Conservation (phyloP, 2,329 filamentous ascomycete species). For the Uncinocarpus reesii region DNA sequence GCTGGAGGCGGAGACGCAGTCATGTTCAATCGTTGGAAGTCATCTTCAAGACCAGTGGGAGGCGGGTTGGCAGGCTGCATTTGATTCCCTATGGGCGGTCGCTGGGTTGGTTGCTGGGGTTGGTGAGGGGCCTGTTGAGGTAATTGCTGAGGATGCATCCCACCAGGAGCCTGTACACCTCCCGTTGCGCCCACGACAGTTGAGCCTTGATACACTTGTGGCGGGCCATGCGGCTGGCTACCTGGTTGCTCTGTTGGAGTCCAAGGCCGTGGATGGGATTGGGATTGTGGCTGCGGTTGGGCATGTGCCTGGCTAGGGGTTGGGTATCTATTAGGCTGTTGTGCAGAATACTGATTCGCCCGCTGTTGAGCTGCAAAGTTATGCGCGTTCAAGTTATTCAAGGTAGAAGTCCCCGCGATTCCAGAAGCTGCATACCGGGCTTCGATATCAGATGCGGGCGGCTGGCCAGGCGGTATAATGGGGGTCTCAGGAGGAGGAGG, state of each 20-base stretch:
- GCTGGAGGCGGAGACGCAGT: slow-evolving; percentile 84
- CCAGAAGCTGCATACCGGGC: slow-evolving; percentile 83
- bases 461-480: slow-evolving; percentile 58
- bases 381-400: slow-evolving; percentile 63
- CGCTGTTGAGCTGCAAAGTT: slow-evolving; percentile 74
- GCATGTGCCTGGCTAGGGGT: slow-evolving; percentile 19
- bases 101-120: slow-evolving; percentile 23
- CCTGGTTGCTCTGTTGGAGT: slow-evolving; percentile 88
- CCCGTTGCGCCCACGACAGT: slow-evolving; percentile 46
- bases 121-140: slow-evolving; percentile 34
- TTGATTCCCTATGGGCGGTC: slow-evolving; percentile 18
- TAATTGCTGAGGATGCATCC: slow-evolving; percentile 31
- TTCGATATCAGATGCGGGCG: slow-evolving; percentile 74
- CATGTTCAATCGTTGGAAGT: slow-evolving; percentile 72
- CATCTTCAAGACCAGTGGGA: slow-evolving; percentile 63
- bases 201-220: slow-evolving; percentile 80
- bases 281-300: slow-evolving; percentile 27
- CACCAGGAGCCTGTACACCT: slow-evolving; percentile 3
- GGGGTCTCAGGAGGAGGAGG: slow-evolving; percentile 93
- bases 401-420: slow-evolving; percentile 73
- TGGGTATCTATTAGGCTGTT: slow-evolving; percentile 29
- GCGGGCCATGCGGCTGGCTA: slow-evolving; percentile 75
- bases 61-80: slow-evolving; percentile 36
- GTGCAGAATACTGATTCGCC: slow-evolving; percentile 62
- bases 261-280: slow-evolving; percentile 59